Percentiles rank a stretch among this genome's conserved stretches.
phyloP scores from a whole-genome alignment of 2,329 filamentous ascomycete genomes.

The Calonectria henricotiae region DNA sequence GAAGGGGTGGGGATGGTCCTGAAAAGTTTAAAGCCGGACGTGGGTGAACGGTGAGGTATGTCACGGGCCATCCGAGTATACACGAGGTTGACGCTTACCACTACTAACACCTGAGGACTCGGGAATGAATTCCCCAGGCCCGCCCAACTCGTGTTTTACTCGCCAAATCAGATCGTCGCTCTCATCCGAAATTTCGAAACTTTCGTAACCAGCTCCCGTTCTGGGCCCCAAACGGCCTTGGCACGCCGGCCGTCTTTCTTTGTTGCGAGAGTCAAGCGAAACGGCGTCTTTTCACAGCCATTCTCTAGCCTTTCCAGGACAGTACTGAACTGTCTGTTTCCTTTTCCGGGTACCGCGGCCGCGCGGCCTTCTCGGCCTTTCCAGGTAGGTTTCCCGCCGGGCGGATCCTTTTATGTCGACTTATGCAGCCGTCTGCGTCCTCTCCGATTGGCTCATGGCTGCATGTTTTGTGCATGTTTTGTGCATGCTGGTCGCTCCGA shows the following conservation, averaged over 20 bases:
- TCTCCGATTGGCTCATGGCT: slow-evolving; percentile 23
- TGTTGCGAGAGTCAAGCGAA: slow-evolving; percentile 33
- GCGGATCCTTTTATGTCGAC: slow-evolving; percentile 11
- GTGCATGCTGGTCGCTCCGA: neutral
- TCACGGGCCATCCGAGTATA: neutral
- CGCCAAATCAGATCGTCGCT: neutral
- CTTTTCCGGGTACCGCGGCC: slow-evolving; percentile 32
- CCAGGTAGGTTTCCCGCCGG: slow-evolving; percentile 41
- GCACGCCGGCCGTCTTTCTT: slow-evolving; percentile 37
- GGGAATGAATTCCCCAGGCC: neutral
- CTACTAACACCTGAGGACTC: slow-evolving; percentile 19
- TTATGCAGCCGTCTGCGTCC: slow-evolving; percentile 16
- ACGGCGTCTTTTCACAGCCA: slow-evolving; percentile 40
- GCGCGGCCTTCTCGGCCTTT: slow-evolving; percentile 40
- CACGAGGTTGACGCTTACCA: slow-evolving; percentile 6
- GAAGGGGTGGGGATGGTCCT: slow-evolving; percentile 22
- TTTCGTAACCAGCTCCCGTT: neutral
- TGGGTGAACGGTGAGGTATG: slow-evolving; percentile 1
- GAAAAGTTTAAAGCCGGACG: slow-evolving; percentile 29
- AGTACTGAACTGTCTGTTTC: slow-evolving; percentile 45
- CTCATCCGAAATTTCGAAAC: neutral
- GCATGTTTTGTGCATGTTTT: slow-evolving; percentile 12
- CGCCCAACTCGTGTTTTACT: neutral
- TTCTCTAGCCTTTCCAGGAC: slow-evolving; percentile 39
- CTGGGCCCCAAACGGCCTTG: slow-evolving; percentile 40